These are phyloP conservation scores for Leptodermis oblonga DNA, from an alignment of 257 asterid species.

Conservation along the genomic window DNA sequence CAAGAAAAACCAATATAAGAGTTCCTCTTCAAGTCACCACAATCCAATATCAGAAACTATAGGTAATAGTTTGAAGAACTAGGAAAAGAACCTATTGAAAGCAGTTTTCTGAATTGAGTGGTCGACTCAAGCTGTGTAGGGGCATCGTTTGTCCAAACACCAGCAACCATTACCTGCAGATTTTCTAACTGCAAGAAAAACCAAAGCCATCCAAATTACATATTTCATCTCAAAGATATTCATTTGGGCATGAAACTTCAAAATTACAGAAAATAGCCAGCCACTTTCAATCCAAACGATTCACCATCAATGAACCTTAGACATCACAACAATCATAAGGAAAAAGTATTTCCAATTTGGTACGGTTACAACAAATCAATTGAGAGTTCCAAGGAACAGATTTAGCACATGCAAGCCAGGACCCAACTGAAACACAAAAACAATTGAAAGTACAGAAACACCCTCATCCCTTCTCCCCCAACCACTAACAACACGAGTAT, in stretches of 20 bases:
- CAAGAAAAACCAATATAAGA: neutral
- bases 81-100: slow-evolving; percentile 57
- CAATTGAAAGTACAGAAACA: neutral
- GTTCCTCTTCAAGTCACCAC: neutral
- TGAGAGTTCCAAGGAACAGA: neutral
- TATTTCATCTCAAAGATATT: neutral
- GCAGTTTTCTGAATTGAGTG: slow-evolving; percentile 68
- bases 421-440: neutral
- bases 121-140: slow-evolving; percentile 65
- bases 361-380: neutral
- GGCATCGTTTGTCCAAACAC: slow-evolving; percentile 60
- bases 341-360: neutral
- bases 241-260: neutral
- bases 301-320: neutral
- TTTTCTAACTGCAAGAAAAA: slow-evolving; percentile 53
- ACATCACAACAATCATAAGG: neutral
- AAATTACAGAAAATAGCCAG: neutral
- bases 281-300: neutral
- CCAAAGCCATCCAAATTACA: neutral
- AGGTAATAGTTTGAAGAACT: neutral
- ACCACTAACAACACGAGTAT: neutral
- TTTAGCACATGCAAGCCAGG: neutral
- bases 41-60: neutral
- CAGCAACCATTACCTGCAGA: slow-evolving; percentile 66
- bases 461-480: too few relatives aligned